Evolutionary conservation across 2,329 filamentous ascomycete genomes (phyloP).

Genomic region (Phyllosticta citriasiana): DNA sequence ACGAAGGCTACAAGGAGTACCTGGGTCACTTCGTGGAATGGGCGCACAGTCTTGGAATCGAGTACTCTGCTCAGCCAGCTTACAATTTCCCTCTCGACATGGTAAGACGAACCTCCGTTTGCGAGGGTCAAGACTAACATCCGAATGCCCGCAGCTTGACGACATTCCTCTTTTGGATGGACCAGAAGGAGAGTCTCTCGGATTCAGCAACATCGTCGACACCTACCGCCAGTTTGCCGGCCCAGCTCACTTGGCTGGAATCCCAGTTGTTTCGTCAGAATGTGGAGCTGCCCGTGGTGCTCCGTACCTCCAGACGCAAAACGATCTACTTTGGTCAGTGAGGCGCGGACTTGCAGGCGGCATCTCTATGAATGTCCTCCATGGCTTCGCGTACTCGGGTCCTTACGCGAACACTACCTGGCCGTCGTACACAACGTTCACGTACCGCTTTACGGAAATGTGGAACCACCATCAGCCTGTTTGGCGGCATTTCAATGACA

Average conservation of each 20-base stretch:
- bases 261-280: slow-evolving; percentile 24
- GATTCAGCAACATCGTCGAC: slow-evolving; percentile 23
- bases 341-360: slow-evolving; percentile 32
- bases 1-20: slow-evolving; percentile 22
- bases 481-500: slow-evolving; percentile 31
- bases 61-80: slow-evolving; percentile 22
- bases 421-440: slow-evolving; percentile 38
- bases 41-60: slow-evolving; percentile 16
- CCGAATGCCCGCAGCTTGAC: slow-evolving; percentile 8
- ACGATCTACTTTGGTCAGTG: slow-evolving; percentile 25
- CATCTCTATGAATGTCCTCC: slow-evolving; percentile 36
- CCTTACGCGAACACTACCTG: slow-evolving; percentile 39
- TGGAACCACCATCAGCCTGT: slow-evolving; percentile 31
- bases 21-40: slow-evolving; percentile 19
- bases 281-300: slow-evolving; percentile 20
- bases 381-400: slow-evolving; percentile 34
- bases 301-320: slow-evolving; percentile 20
- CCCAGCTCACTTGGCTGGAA: slow-evolving; percentile 22
- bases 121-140: background rate
- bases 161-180: slow-evolving; percentile 22
- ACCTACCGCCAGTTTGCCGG: slow-evolving; percentile 25
- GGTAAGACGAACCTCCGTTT: slow-evolving; percentile 10
- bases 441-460: slow-evolving; percentile 34
- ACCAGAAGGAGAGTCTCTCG: slow-evolving; percentile 26
- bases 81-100: slow-evolving; percentile 29